A percentile compares a stretch with the other conserved stretches of the same genome.
Conservation (phyloP, 306 rosid genomes). For the Hippophae rhamnoides region DNA sequence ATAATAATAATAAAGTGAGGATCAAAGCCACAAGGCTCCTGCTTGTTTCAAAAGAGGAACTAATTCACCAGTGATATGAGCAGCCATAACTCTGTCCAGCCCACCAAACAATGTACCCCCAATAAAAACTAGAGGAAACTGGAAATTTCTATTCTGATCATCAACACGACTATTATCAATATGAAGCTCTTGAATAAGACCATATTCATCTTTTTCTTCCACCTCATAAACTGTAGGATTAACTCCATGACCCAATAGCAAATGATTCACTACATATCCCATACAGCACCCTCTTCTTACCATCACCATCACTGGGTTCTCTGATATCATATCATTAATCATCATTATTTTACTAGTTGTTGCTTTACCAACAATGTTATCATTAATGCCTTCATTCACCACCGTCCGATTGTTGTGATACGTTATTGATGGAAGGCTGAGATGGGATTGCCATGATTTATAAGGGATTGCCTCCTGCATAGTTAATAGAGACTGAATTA, state of each 20-base stretch:
- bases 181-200: slow-evolving; percentile 21
- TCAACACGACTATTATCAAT: neutral
- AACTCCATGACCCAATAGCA: slow-evolving; percentile 49
- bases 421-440: neutral
- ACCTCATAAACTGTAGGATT: slow-evolving; percentile 49
- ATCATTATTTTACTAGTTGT: neutral
- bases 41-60: slow-evolving; percentile 53
- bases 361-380: neutral
- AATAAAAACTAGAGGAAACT: slow-evolving; percentile 47
- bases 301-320: slow-evolving; percentile 45
- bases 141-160: slow-evolving; percentile 8
- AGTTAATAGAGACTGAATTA: neutral
- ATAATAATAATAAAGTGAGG: neutral
- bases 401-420: neutral
- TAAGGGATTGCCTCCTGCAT: slow-evolving; percentile 79
- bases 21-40: slow-evolving; percentile 60
- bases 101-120: slow-evolving; percentile 58
- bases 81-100: slow-evolving; percentile 50
- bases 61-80: slow-evolving; percentile 65
- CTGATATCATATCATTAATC: slow-evolving; percentile 27
- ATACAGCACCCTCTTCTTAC: slow-evolving; percentile 51
- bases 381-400: neutral
- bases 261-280: slow-evolving; percentile 52
- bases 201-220: slow-evolving; percentile 39
- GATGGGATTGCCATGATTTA: slow-evolving; percentile 35